Base-by-base conservation (phyloP, 768 basidiomycete species). In the Aureoboletus auriporus region DNA sequence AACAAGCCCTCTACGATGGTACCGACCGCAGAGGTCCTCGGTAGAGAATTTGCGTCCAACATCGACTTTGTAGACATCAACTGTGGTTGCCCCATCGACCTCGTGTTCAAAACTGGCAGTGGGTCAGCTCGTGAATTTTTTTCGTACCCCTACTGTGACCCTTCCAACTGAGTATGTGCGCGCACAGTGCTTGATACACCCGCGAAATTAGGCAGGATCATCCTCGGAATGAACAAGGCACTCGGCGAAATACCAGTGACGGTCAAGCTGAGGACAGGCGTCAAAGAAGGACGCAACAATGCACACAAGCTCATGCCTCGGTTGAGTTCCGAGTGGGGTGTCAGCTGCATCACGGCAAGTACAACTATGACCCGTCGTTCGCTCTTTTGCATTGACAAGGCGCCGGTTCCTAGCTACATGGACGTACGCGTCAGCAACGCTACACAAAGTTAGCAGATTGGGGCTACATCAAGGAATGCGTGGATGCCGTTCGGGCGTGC, bases 1-100 rank as follows among this genome's bases (percentile, higher is more conserved):
- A 90, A 83, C 63, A 93, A 89, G 58, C 85, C 93, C 0, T 73
- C 77, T 2, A 77, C 80, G 4, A 76, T 98, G 47, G 89, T 84
- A 0, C 77, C 90, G 0, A 82, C 86, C 0, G 89, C 92, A 0
- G 95, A 98, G 62, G 74, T 86, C 7, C 76, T 98, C 26, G 81
- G 77, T 2, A 80, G 76, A 52, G 84, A 90, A 62, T 79, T 82
- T 55, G 73, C 73, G 1, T 72, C 75, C 11, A 75, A 76, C 16
- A 68, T 96, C 17, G 92, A 97, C 60, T 97, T 96, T 58, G 89
- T 94, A 1, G 94, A 99, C 61, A 70, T 98, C 54, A 99, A 99
- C 61, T 90, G 91, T 66, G 94, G 94, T 7, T 98, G 96, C 67
- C 96, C 96, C 4, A 98, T 98, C 57, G 96, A 99, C 67, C 72